A percentile compares a stretch with the other conserved stretches of the same genome.
phyloP scores from a whole-genome alignment of 306 rosid genomes.

The Aeschynomene evenia region DNA sequence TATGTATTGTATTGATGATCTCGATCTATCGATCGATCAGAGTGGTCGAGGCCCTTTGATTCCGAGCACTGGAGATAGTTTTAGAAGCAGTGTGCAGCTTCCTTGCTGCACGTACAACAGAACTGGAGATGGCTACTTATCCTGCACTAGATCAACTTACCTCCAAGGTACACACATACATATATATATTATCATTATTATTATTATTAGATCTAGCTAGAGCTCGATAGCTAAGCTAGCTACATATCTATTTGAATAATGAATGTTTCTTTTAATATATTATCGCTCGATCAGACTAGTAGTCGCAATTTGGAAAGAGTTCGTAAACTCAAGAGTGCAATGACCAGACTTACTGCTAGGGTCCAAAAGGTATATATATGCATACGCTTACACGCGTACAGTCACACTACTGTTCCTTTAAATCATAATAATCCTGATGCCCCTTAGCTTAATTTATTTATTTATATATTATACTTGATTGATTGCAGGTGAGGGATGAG shows the following conservation, averaged over 20 bases:
- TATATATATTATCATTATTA: too few relatives aligned
- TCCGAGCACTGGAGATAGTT: conserved; percentile 91
- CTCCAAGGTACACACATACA: conserved; percentile 58
- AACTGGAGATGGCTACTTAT: conserved; percentile 89
- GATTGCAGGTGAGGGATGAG: conserved; percentile 74
- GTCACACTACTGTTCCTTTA: conserved; percentile 1
- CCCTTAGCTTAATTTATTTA: too few relatives aligned
- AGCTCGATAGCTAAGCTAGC: too few relatives aligned
- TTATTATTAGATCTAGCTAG: too few relatives aligned
- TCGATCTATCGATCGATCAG: too few relatives aligned
- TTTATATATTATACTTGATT: too few relatives aligned
- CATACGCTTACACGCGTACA: too few relatives aligned
- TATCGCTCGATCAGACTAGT: conserved; percentile 80
- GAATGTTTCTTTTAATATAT: too few relatives aligned
- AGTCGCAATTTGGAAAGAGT: conserved; percentile 97
- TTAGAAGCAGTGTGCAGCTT: conserved; percentile 95
- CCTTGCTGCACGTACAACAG: conserved; percentile 93
- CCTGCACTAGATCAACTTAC: conserved; percentile 96
- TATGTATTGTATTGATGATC: too few relatives aligned
- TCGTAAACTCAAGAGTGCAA: conserved; percentile 93
- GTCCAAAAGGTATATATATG: conserved; percentile 99
- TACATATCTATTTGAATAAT: conserved; percentile 26
- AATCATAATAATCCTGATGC: too few relatives aligned
- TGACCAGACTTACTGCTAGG: conserved; percentile 96
- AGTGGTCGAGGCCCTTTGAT: conserved; percentile 89